These are phyloP conservation scores for Craspedostauros australis DNA, from an alignment of 108 stramenopile genomes.

Conservation along the genomic window DNA sequence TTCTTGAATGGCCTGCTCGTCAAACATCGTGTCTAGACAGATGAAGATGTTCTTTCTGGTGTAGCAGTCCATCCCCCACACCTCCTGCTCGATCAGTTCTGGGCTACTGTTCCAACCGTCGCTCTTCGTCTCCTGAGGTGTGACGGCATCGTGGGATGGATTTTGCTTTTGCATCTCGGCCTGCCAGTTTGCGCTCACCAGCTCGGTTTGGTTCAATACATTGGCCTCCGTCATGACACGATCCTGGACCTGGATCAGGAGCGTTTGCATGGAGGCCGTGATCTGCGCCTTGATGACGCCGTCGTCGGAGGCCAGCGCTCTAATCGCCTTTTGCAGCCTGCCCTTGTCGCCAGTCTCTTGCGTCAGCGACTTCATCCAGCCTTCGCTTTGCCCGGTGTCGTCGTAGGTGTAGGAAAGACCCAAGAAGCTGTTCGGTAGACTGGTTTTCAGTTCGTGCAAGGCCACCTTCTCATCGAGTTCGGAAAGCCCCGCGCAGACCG, in stretches of 20 bases:
- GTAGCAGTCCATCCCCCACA: conserved; percentile 89
- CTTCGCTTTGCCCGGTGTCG: conserved; percentile 77
- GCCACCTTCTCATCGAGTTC: conserved; percentile 72
- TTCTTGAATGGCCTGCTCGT: conserved; percentile 41
- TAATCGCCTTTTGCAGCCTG: conserved; percentile 42
- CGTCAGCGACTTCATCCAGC: conserved; percentile 83
- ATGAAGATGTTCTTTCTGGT: conserved; percentile 68
- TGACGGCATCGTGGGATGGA: neutral
- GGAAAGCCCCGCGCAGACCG: conserved; percentile 74
- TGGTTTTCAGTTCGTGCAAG: conserved; percentile 67
- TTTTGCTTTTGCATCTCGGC: conserved; percentile 15
- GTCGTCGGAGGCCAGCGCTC: conserved; percentile 67
- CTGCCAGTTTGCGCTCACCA: conserved; percentile 71
- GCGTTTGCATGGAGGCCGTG: conserved; percentile 48
- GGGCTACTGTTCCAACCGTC: conserved; percentile 11
- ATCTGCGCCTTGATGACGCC: conserved; percentile 82
- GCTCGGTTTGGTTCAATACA: conserved; percentile 67
- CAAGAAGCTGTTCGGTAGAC: conserved; percentile 68
- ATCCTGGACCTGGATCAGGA: conserved; percentile 77
- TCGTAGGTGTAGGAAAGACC: conserved; percentile 74
- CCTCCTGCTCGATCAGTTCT: conserved; percentile 78
- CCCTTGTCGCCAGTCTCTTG: conserved; percentile 34
- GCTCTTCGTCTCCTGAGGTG: neutral
- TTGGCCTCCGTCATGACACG: conserved; percentile 72
- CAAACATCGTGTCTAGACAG: conserved; percentile 61